Percentiles rank a stretch among this genome's conserved stretches.
phyloP scores from a whole-genome alignment of 1,139 yeast species.

The Protomyces arabidopsidicola region DNA sequence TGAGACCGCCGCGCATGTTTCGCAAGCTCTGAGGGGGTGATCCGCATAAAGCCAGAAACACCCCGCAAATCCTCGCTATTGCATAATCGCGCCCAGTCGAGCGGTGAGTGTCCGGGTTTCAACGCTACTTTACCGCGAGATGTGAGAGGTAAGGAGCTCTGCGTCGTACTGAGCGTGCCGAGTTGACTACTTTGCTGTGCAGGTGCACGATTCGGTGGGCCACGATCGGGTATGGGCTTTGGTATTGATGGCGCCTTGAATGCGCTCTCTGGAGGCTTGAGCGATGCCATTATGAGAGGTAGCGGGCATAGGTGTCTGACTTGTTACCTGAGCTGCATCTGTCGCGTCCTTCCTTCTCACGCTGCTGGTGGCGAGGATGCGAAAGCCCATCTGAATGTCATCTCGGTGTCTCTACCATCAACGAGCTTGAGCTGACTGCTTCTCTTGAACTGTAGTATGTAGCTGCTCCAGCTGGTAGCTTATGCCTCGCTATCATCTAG shows the following conservation, averaged over 20 bases:
- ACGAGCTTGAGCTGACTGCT: too few relatives aligned
- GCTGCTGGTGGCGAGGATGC: too few relatives aligned
- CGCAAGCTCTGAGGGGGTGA: slow-evolving; percentile 57
- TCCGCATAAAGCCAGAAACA: slow-evolving; percentile 41
- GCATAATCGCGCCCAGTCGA: slow-evolving; percentile 75
- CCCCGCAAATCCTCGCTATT: slow-evolving; percentile 40
- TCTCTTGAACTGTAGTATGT: too few relatives aligned
- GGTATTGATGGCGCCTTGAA: not conserved
- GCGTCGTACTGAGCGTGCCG: not conserved
- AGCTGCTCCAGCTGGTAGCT: too few relatives aligned
- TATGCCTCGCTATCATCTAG: too few relatives aligned
- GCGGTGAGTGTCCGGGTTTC: slow-evolving; percentile 76
- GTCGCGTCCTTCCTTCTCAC: too few relatives aligned
- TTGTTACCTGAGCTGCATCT: too few relatives aligned
- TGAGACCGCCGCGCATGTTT: slow-evolving; percentile 50
- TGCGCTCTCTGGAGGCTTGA: not conserved
- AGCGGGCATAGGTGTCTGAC: too few relatives aligned
- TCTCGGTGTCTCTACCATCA: too few relatives aligned
- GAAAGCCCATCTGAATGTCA: too few relatives aligned
- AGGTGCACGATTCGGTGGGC: not conserved
- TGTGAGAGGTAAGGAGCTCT: slow-evolving; percentile 32
- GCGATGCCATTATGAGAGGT: not conserved
- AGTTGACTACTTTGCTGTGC: not conserved
- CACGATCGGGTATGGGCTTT: not conserved
- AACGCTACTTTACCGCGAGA: slow-evolving; percentile 51